phyloP scores from a whole-genome alignment of 345 rosid species.

The Camelina hispida region DNA sequence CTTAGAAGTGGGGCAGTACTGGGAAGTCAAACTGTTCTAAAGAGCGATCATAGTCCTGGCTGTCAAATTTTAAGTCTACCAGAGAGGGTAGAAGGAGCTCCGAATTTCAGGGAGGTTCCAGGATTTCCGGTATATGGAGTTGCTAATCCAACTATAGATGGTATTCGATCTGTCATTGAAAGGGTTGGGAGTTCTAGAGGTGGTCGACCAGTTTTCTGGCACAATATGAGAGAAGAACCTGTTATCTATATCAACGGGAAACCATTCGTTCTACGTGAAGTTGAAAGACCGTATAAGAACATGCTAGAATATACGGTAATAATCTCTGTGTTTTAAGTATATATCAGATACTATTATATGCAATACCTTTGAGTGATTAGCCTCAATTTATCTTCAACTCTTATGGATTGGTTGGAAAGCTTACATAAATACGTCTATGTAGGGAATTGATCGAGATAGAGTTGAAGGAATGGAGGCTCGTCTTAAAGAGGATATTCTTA shows the following conservation, averaged over 20 bases:
- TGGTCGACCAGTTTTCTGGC: conserved; percentile 89
- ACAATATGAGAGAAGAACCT: conserved; percentile 99
- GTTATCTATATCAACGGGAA: conserved; percentile 95
- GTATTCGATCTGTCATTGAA: conserved; percentile 79
- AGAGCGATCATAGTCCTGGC: conserved; percentile 99
- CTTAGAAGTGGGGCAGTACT: conserved; percentile 92
- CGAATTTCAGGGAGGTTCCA: conserved; percentile 95
- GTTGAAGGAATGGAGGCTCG: conserved; percentile 99
- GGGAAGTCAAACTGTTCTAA: conserved; percentile 95
- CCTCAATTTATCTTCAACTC: neutral
- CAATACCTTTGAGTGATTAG: neutral
- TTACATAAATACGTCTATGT: conserved; percentile 28
- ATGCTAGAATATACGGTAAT: conserved; percentile 95
- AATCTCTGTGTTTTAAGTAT: neutral
- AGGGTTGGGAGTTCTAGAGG: conserved; percentile 87
- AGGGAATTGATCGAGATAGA: conserved; percentile 97
- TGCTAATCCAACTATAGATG: conserved; percentile 97
- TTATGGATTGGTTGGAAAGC: conserved; percentile 25
- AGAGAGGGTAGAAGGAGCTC: conserved; percentile 99
- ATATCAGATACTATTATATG: conserved; percentile 8
- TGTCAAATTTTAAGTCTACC: conserved; percentile 77
- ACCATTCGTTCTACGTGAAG: conserved; percentile 98
- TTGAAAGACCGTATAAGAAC: conserved; percentile 94
- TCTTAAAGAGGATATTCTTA: conserved; percentile 84
- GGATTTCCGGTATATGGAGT: conserved; percentile 99